Conservation (phyloP, 257 asterid species). For the Solanum ossicruentum region DNA sequence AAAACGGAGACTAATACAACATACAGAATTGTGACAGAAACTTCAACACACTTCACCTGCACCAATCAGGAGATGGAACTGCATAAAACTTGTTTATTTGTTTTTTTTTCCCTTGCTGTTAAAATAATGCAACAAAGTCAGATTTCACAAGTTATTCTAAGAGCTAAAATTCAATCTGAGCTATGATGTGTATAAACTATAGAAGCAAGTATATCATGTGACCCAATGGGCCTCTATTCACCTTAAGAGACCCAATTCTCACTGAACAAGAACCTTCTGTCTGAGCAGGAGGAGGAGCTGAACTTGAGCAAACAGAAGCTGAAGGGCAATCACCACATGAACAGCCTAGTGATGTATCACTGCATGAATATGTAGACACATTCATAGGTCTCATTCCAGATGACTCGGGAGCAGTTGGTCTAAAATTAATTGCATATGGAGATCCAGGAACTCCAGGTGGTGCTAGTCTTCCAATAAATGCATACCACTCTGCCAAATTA, state of each 20-base stretch:
- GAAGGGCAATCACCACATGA: conserved; percentile 99
- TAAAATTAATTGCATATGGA: conserved; percentile 74
- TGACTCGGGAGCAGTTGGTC: conserved; percentile 51
- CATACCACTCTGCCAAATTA: conserved; percentile 74
- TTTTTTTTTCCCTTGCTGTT: background rate
- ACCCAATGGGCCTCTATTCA: conserved; percentile 17
- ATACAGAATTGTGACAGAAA: conserved; percentile 61
- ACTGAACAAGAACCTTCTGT: conserved; percentile 68
- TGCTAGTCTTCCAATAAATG: conserved; percentile 68
- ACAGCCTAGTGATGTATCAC: conserved; percentile 90
- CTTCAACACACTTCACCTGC: conserved; percentile 96
- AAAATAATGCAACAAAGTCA: background rate
- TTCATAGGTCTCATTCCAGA: conserved; percentile 90
- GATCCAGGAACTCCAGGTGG: conserved; percentile 76
- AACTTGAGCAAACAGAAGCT: conserved; percentile 54
- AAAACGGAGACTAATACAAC: conserved; percentile 55
- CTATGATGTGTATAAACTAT: background rate
- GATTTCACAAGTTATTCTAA: background rate
- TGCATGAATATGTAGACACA: conserved; percentile 69
- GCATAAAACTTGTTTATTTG: background rate
- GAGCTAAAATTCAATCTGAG: background rate
- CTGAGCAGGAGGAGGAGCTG: conserved; percentile 53
- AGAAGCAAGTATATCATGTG: background rate
- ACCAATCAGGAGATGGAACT: conserved; percentile 7
- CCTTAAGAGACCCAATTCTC: conserved; percentile 75